Base-by-base conservation (phyloP, 768 basidiomycete genomes). In the Heimioporus sp. region DNA sequence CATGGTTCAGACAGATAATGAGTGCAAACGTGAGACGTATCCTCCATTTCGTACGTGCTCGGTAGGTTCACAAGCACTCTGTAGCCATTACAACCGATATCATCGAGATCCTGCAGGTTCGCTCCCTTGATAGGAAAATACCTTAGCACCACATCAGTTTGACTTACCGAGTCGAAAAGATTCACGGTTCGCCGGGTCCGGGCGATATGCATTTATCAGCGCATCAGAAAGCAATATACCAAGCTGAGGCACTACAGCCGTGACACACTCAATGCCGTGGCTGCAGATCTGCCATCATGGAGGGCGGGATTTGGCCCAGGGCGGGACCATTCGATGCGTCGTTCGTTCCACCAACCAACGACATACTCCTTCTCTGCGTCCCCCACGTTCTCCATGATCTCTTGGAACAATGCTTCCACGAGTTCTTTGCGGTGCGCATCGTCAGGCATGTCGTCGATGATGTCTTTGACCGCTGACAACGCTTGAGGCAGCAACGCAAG, bases 311-410 rank as follows among this genome's bases (percentile, higher is more conserved):
- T 43, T 21, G 39, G 34, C 10, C 41, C 45, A 20, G 19, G 40
- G 31, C 16, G 24, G 2, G 55, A 54, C 69, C 68, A 70, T 31
- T 64, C 59, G 13, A 24, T 34, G 4, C 56, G 53, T 42, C 80
- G 70, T 49, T 78, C 74, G 63, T 82, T 77, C 90, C 90, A 92
- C 90, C 90, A 92, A 41, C 68, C 72, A 68, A 91, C 77, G 38
- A 70, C 81, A 54, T 75, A 75, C 62, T 80, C 82, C 70, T 85
- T 89, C 71, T 87, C 86, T 39, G 73, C 72, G 63, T 90, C 87
- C 13, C 84, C 86, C 2, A 86, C 78, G 39, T 73, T 76, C 62
- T 82, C 80, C 59, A 80, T 67, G 32, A 92, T 77, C 66, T 88
- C 85, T 38, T 69, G 72, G 67, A 86, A 85, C 40, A 87, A 63